Conservation (phyloP, 805 yeast species). For the Starmerella apicola region DNA sequence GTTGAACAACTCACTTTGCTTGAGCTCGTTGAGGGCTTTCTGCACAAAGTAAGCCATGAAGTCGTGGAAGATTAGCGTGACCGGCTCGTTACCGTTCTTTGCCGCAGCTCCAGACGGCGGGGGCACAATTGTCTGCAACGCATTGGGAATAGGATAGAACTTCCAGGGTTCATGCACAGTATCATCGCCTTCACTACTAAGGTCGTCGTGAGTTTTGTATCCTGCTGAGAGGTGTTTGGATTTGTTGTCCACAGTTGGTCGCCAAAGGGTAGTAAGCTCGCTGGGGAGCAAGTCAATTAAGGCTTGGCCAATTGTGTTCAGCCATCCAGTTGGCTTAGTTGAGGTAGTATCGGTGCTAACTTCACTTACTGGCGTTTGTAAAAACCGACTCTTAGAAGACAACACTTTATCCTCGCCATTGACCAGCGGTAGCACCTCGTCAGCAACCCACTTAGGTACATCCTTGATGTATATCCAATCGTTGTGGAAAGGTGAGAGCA, state of each 20-base stretch:
- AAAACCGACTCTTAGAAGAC: conserved; percentile 3
- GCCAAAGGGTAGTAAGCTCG: not conserved
- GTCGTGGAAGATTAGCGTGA: conserved; percentile 68
- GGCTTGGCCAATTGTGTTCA: not conserved
- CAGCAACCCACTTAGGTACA: conserved; percentile 48
- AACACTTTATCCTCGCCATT: conserved; percentile 31
- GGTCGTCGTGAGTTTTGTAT: conserved; percentile 71
- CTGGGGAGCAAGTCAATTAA: no score
- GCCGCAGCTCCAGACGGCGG: not conserved
- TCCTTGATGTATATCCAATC: conserved; percentile 56
- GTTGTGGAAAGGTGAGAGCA: conserved; percentile 73
- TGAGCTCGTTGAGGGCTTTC: conserved; percentile 32
- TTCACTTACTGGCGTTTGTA: not conserved
- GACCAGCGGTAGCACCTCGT: conserved; percentile 39
- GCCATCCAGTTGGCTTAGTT: not conserved
- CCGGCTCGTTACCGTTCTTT: conserved; percentile 31
- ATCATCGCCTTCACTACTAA: conserved; percentile 79
- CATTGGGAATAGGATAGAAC: conserved; percentile 62
- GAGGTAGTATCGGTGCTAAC: not conserved
- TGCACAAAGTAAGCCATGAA: conserved; percentile 49
- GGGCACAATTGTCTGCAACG: conserved; percentile 36
- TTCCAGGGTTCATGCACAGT: conserved; percentile 50
- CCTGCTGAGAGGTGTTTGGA: conserved; percentile 33
- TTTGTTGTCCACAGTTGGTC: not conserved
- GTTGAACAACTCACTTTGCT: conserved; percentile 14